Conservation (phyloP, 805 yeast species). For the Yarrowia hollandica region DNA sequence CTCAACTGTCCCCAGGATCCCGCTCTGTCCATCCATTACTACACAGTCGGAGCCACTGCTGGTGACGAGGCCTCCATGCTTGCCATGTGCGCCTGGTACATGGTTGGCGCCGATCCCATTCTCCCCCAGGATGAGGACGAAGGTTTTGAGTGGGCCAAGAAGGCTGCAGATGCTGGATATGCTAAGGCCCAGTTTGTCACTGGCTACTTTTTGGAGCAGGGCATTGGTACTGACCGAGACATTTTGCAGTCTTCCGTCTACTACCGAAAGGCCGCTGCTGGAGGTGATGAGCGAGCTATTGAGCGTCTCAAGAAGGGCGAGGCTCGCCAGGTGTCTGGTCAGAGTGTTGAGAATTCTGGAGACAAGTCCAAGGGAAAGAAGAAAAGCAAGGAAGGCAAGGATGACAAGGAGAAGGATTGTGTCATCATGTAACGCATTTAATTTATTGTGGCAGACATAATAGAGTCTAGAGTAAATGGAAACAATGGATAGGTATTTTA, state of each 20-base stretch:
- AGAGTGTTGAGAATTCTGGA: background rate
- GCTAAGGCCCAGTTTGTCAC: conserved; percentile 84
- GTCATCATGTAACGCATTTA: conserved; percentile 35
- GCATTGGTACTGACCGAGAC: conserved; percentile 76
- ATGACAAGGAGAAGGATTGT: conserved; percentile 39
- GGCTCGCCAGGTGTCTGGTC: conserved; percentile 22
- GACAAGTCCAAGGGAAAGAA: conserved; percentile 21
- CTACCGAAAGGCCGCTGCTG: conserved; percentile 72
- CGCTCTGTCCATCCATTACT: conserved; percentile 84
- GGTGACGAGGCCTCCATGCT: conserved; percentile 91
- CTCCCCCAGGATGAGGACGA: conserved; percentile 76
- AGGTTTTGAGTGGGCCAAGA: conserved; percentile 91
- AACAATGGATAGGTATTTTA: background rate
- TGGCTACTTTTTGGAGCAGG: conserved; percentile 81
- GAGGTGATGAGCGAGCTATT: conserved; percentile 54
- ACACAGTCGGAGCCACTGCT: conserved; percentile 82
- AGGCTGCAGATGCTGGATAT: conserved; percentile 74
- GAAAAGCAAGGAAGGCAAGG: conserved; percentile 30
- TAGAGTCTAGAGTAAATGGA: conserved; percentile 8
- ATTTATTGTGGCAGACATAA: conserved; percentile 28
- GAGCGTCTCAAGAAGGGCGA: conserved; percentile 37
- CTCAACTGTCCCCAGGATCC: conserved; percentile 72
- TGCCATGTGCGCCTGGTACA: conserved; percentile 95
- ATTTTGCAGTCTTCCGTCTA: conserved; percentile 61
- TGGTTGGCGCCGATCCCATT: conserved; percentile 85